These are phyloP conservation scores for Physaria fendleri DNA, from an alignment of 345 rosid species.

Conservation along the genomic window DNA sequence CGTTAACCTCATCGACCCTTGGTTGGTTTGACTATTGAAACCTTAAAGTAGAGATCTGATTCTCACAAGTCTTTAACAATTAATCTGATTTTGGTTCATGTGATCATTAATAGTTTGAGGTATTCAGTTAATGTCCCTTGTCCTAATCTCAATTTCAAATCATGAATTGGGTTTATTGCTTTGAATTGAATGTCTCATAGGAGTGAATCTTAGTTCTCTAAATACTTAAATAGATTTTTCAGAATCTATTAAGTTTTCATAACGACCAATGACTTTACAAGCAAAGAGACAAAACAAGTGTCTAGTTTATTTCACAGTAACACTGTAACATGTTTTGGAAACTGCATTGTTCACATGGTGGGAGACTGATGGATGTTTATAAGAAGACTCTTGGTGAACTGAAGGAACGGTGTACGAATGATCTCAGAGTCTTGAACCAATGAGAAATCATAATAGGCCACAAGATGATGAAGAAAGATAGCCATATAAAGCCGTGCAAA, in stretches of 20 bases:
- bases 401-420: conserved; percentile 6
- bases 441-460: conserved; percentile 29
- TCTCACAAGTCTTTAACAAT: not conserved
- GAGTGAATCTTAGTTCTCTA: not conserved
- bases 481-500: conserved; percentile 36
- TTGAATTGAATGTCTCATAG: not conserved
- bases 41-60: conserved; percentile 40
- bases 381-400: conserved; percentile 14
- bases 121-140: no score
- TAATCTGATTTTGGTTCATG: not conserved
- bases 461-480: conserved; percentile 31
- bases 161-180: not conserved
- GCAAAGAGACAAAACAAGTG: conserved; percentile 90
- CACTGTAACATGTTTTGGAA: no score
- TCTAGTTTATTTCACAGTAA: conserved; percentile 76
- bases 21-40: no score
- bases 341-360: not conserved
- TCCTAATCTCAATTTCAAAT: not conserved
- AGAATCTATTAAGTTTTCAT: no score
- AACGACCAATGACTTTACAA: conserved; percentile 90
- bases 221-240: no score
- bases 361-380: not conserved
- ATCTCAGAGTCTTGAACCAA: conserved; percentile 21
- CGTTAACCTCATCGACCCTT: not conserved
- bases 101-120: not conserved